A percentile compares a stretch with the other conserved stretches of the same genome.
Conservation (phyloP, 805 yeast genomes). For the Kuraishia molischiana region DNA sequence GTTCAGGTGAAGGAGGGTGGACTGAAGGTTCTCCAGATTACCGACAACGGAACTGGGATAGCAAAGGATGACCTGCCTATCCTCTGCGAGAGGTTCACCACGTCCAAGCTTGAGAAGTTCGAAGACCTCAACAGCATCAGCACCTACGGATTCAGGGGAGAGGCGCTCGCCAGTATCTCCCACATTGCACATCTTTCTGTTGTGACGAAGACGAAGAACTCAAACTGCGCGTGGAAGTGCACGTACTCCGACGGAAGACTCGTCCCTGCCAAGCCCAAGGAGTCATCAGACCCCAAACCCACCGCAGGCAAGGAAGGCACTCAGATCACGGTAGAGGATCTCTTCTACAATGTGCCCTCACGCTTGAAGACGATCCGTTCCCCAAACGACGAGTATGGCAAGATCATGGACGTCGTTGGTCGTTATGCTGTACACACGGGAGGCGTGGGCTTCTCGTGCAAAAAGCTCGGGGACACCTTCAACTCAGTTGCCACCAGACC, state of each 20-base stretch:
- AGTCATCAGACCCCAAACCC: constrained; percentile 45
- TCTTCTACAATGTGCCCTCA: constrained; percentile 82
- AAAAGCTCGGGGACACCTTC: constrained; percentile 68
- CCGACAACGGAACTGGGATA: constrained; percentile 88
- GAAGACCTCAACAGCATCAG: constrained; percentile 64
- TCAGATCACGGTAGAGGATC: constrained; percentile 73
- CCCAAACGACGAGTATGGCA: constrained; percentile 63
- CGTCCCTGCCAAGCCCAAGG: constrained; percentile 29
- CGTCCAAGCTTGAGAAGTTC: constrained; percentile 68
- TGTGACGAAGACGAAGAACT: constrained; percentile 54
- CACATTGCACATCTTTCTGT: constrained; percentile 81
- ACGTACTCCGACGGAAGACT: constrained; percentile 60
- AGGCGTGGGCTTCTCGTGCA: constrained; percentile 68
- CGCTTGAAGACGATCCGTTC: constrained; percentile 59
- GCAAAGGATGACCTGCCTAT: constrained; percentile 59
- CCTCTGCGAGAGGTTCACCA: constrained; percentile 87
- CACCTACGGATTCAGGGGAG: constrained; percentile 95
- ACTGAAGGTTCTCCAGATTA: constrained; percentile 69
- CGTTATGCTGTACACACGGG: constrained; percentile 71
- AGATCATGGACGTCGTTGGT: constrained; percentile 74
- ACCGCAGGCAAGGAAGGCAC: constrained; percentile 88
- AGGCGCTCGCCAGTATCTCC: constrained; percentile 90
- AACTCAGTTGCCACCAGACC: constrained; percentile 54
- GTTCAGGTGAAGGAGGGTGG: constrained; percentile 90
- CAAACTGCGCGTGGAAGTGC: constrained; percentile 63